Base-by-base conservation (phyloP, 2,329 filamentous ascomycete genomes). In the Fusarium cyanostomum region DNA sequence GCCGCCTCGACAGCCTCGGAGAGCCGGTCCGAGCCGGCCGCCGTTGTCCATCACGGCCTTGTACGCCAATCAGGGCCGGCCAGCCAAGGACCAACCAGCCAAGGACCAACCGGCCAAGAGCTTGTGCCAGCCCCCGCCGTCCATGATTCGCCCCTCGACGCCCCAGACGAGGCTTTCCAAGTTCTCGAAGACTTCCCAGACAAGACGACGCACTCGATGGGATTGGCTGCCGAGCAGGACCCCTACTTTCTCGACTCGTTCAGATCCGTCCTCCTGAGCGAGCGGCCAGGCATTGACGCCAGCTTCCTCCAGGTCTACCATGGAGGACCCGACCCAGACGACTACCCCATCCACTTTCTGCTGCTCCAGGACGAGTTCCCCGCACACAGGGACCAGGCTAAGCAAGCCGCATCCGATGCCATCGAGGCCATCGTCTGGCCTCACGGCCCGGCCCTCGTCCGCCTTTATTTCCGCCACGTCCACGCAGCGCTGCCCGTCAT, bases 201-300 rank as follows among this genome's bases (percentile, higher is more conserved):
- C 50, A 66, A 73, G 15, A 81, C 80, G 2, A 78, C 80, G 11
- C 80, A 82, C 64, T 79, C 73, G 11, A 77, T 82, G 71, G 81
- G 80, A 0, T 72, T 78, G 12, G 74, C 79, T 2, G 77, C 75
- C 9, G 80, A 83, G 66, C 81, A 83, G 60, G 81, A 82, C 51
- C 75, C 79, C 2, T 75, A 80, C 59, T 73, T 82, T 8, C 72
- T 83, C 5, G 77, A 79, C 33, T 80, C 79, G 10, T 82, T 83
- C 51, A 73, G 80, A 15, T 82, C 80, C 31, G 75, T 79, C 15
- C 77, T 82, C 26, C 69, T 81, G 39, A 81, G 80, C 38, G 75
- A 77, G 43, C 77, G 78, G n/a, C 74, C 76, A 15, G 77, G 78
- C 24, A 73, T 82, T 8, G 79, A 80, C 54, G 80, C 78, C 56